Percentiles rank a stretch among this genome's conserved stretches.
These are phyloP conservation scores for Rhododendron molle DNA, from an alignment of 148 eudicot species.

Conservation along the genomic window DNA sequence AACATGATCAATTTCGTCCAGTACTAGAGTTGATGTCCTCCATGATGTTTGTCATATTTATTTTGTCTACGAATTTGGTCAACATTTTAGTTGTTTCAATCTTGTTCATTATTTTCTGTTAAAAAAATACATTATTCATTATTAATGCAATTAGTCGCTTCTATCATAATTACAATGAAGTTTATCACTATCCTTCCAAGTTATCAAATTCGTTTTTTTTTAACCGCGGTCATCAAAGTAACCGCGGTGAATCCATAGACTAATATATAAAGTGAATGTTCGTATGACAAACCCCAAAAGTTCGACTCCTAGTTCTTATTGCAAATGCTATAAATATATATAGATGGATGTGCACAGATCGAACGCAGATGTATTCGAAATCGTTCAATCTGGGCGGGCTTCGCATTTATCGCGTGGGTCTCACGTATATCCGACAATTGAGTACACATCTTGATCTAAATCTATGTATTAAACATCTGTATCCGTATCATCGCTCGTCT, in stretches of 20 bases:
- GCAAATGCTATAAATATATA: not conserved
- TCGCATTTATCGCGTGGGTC: not conserved
- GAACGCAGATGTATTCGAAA: not conserved
- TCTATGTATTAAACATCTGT: not conserved
- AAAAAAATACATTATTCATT: too few relatives aligned
- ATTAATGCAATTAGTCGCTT: not conserved
- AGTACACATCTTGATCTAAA: not conserved
- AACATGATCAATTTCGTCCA: not conserved
- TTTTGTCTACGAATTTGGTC: not conserved
- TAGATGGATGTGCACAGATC: not conserved
- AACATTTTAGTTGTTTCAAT: not conserved
- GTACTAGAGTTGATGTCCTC: not conserved
- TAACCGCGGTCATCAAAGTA: too few relatives aligned
- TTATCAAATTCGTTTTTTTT: too few relatives aligned
- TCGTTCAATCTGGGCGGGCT: not conserved
- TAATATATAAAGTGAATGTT: too few relatives aligned
- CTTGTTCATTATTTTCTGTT: not conserved
- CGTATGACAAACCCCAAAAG: too few relatives aligned
- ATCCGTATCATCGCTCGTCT: not conserved
- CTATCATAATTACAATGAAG: not conserved
- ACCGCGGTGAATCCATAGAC: too few relatives aligned
- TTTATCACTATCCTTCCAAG: not conserved
- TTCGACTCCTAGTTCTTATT: too few relatives aligned
- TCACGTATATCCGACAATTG: not conserved
- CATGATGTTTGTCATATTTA: not conserved